Conservation (phyloP, 2,329 filamentous ascomycete species). For the Emericellopsis cladophorae region DNA sequence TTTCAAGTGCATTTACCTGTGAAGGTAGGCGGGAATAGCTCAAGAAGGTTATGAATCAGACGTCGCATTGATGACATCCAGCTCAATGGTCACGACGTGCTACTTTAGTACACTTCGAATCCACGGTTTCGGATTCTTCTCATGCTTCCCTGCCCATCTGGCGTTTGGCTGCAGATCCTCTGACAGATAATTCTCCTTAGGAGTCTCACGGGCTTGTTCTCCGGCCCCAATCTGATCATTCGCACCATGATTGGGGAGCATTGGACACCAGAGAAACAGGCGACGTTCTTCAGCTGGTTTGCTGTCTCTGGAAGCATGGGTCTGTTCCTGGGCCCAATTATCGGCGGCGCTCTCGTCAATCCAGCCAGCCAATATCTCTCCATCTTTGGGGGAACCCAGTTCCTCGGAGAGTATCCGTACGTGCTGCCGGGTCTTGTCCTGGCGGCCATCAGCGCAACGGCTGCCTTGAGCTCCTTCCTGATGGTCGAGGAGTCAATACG, state of each 20-base stretch:
- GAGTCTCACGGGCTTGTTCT: conserved; percentile 60
- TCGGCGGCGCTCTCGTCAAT: conserved; percentile 58
- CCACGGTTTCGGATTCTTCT: too few species aligned
- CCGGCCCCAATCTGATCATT: conserved; percentile 61
- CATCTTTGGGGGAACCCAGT: conserved; percentile 30
- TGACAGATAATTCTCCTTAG: conserved; percentile 64
- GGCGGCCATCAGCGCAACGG: background rate
- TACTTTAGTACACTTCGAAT: too few species aligned
- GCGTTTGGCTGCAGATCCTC: conserved; percentile 24
- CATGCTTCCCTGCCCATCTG: too few species aligned
- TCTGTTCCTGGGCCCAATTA: conserved; percentile 56
- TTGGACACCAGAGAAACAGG: conserved; percentile 57
- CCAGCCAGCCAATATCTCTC: conserved; percentile 51
- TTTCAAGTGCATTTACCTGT: too few species aligned
- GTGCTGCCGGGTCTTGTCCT: conserved; percentile 38
- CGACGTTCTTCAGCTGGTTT: conserved; percentile 62
- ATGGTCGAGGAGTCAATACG: background rate
- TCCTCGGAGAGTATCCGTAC: conserved; percentile 39
- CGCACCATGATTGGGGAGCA: conserved; percentile 67
- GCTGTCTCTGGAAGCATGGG: conserved; percentile 64
- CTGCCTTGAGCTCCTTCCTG: background rate
- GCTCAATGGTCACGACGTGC: too few species aligned
- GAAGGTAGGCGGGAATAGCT: too few species aligned
- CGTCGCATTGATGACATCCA: too few species aligned
- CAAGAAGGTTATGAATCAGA: too few species aligned